Percentiles rank a stretch among this genome's conserved stretches.
phyloP scores from a whole-genome alignment of 352 stramenopile species.

The Globisporangium takayamanum region DNA sequence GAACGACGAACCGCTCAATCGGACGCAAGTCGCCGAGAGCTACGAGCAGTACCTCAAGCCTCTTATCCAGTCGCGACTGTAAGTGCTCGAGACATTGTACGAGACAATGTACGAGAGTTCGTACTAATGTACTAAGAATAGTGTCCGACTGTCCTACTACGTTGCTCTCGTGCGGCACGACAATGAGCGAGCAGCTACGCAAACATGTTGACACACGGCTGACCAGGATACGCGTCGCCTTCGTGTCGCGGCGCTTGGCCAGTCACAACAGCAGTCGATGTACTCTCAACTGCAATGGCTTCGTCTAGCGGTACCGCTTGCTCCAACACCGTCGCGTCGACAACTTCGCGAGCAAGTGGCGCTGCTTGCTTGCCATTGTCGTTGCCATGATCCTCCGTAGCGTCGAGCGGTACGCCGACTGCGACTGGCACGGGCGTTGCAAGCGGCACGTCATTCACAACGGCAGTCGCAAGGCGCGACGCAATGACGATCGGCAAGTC shows the following conservation, averaged over 20 bases:
- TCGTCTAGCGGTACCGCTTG: not conserved
- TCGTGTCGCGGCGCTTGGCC: too few relatives aligned
- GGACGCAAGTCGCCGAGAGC: slow-evolving; percentile 39
- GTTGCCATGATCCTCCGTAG: not conserved
- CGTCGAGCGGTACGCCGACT: not conserved
- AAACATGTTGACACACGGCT: too few relatives aligned
- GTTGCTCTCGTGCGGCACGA: too few relatives aligned
- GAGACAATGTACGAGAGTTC: too few relatives aligned
- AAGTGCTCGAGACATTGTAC: not conserved
- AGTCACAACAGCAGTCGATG: not conserved
- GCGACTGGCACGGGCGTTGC: not conserved
- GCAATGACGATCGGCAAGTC: slow-evolving; percentile 18
- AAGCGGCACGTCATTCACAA: not conserved
- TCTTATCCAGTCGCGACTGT: slow-evolving; percentile 29
- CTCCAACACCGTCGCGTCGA: not conserved
- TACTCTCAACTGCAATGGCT: not conserved
- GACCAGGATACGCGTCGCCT: too few relatives aligned
- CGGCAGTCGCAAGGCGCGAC: not conserved
- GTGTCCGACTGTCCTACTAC: too few relatives aligned
- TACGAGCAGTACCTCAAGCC: slow-evolving; percentile 51
- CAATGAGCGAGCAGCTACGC: too few relatives aligned
- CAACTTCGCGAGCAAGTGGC: not conserved
- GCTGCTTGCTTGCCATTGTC: not conserved
- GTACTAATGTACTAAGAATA: too few relatives aligned
- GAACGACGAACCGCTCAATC: slow-evolving; percentile 52